Evolutionary conservation across 129 eudicot genomes (phyloP), one percentile per base, ranked within the genome.

Genomic region (Artemisia annua): DNA sequence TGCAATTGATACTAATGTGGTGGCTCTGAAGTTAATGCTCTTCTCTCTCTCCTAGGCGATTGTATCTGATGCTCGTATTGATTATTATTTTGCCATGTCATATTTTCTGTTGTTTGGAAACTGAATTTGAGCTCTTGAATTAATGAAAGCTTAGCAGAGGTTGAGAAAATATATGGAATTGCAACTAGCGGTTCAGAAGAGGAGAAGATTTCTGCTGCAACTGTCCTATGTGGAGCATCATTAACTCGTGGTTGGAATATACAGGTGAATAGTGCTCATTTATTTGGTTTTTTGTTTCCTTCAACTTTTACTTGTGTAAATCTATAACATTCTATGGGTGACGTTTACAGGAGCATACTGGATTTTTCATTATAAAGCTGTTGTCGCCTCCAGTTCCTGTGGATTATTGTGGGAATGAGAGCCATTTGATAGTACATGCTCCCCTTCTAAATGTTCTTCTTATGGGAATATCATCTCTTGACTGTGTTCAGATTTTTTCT

Each of bases 231-330:
- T 78, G 97, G 99, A 73, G 91, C 94, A 13, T 90, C 99, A 67
- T 77, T 90, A 72, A 71, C 78, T 83, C 99, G 99, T 63, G 99
- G 99, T 67, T 94, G 99, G 99, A 94, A 88, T 72, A 82, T 94
- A 56, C 99, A 94, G 89, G 99, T 88, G 75, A 51, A 54, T 49
- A 17, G 46, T 72, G 49, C 62, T 49, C 69, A 8, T 51, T 55
- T 61, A 49, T 50, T 7, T 48, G 30, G 35, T n/a, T 72, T 72
- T 43, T 19, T 7, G 7, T 48, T 16, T 9, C 24, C 39, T 55
- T 48, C 12, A 8, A 19, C 61, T 56, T 20, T 69, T 30, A 61
- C 43, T 61, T 43, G 11, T 58, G n/a, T 14, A 58, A 58, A 24
- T 62, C 17, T 62, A 24, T 24, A 22, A 9, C 11, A 3, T 62